Base-by-base conservation (phyloP, 148 eudicot genomes). In the Chenopodium berlandieri region DNA sequence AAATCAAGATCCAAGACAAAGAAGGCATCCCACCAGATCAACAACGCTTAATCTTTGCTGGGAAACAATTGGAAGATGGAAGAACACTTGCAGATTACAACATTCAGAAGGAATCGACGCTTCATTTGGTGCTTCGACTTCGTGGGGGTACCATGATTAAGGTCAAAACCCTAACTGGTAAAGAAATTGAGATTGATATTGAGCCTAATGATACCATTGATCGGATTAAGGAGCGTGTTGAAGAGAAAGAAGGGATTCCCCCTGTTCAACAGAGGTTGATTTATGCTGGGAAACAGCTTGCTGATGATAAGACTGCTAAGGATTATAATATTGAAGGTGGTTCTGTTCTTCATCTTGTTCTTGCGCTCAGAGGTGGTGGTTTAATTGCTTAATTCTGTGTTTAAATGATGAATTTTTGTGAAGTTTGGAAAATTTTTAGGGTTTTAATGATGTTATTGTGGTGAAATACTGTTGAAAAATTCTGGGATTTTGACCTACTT, bases 291-390 rank as follows among this genome's bases (percentile, higher is more conserved):
- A 71, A 71, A 40, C 75, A 71, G 40, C 75, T 71, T 44, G 75
- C 75, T 71, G 75, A 71, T 71, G 75, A 71, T 71, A 71, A 71
- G 50, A 71, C 75, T 71, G 75, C 75, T 44, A 71, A 71, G 16
- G 75, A 71, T 71, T 71, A 71, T 71, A 71, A 71, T 19, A 71
- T 71, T 71, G 75, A 71, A 44, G 75, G 75, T 44, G 75, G 75
- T 40, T 71, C 75, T 44, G 75, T 71, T 71, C 75, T 71, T 40
- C 75, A 71, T 8, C 75, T 71, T 71, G 75, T 71, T 71, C 75
- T 71, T 71, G 75, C 75, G 22, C 75, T 71, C 22, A 71, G 75
- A 71, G 75, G 75, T 20, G 75, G 75, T 32, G 75, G 8, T 68
- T 11, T 0, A 10, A 2, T 3, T 66, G 70, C 40, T 68, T 68